Evolutionary conservation across 257 asterid genomes (phyloP).

Genomic region (Solanum chmielewskii): DNA sequence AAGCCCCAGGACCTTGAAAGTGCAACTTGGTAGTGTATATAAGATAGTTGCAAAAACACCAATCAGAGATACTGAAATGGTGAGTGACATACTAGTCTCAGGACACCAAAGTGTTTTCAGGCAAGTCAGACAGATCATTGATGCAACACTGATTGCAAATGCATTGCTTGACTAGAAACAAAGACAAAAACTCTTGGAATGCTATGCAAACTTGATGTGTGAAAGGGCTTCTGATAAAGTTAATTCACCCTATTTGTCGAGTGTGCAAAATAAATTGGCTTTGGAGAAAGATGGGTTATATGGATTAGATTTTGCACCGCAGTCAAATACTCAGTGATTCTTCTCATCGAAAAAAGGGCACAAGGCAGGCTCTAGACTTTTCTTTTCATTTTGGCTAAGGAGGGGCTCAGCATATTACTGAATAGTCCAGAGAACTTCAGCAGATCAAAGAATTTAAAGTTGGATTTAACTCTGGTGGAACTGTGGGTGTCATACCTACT

Average conservation of each 20-base stretch:
- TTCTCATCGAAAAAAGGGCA: not conserved
- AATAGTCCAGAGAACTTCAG: not conserved
- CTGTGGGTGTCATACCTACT: not conserved
- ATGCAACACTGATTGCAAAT: not conserved
- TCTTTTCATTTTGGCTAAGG: not conserved
- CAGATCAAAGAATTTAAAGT: not conserved
- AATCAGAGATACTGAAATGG: not conserved
- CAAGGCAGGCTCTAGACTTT: not conserved
- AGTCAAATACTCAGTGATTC: not conserved
- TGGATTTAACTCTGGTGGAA: not conserved
- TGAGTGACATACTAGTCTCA: not conserved
- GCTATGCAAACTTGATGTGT: not conserved
- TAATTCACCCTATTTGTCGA: not conserved
- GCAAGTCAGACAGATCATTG: not conserved
- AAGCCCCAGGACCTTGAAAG: not conserved
- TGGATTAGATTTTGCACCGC: not conserved
- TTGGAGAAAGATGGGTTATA: not conserved
- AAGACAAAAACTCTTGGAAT: not conserved
- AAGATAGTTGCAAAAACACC: not conserved
- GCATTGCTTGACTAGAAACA: not conserved
- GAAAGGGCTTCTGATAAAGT: not conserved
- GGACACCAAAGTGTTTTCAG: not conserved
- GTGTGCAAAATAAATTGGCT: not conserved
- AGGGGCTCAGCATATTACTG: not conserved
- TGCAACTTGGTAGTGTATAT: not conserved